Percentiles rank a stretch among this genome's conserved stretches.
These are phyloP conservation scores for Serpula lacrymans DNA, from an alignment of 768 basidiomycete species.

Conservation along the genomic window DNA sequence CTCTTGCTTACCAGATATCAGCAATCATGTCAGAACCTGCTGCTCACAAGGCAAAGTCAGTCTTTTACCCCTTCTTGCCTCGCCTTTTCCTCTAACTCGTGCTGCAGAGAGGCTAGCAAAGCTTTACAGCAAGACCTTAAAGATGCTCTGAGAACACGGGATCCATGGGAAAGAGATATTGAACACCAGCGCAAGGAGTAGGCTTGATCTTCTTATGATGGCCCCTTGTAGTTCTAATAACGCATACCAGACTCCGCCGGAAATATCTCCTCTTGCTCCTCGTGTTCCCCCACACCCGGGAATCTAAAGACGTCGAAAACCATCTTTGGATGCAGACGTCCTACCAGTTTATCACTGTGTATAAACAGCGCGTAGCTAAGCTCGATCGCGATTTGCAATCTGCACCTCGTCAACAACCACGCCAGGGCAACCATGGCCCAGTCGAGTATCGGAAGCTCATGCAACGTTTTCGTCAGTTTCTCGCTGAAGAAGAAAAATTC, in stretches of 20 bases:
- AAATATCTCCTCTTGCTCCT: constrained; percentile 69
- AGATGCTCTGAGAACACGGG: constrained; percentile 66
- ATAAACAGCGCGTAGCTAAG: constrained; percentile 69
- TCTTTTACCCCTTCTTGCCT: constrained; percentile 6
- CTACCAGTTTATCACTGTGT: constrained; percentile 77
- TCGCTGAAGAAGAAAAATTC: constrained; percentile 88
- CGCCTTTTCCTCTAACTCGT: not conserved
- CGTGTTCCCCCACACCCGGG: constrained; percentile 62
- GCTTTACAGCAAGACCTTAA: constrained; percentile 70
- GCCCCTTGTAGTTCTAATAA: constrained; percentile 7
- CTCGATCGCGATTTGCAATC: constrained; percentile 59
- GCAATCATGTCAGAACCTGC: constrained; percentile 39
- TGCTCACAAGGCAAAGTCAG: constrained; percentile 35
- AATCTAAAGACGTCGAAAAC: constrained; percentile 77
- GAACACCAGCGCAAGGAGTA: constrained; percentile 87
- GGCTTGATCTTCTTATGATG: constrained; percentile 29
- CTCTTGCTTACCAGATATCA: constrained; percentile 6
- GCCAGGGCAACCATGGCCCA: constrained; percentile 47
- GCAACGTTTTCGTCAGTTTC: constrained; percentile 86
- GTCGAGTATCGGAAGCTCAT: constrained; percentile 86
- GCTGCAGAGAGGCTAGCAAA: constrained; percentile 74
- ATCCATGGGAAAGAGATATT: constrained; percentile 82
- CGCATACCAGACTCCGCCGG: constrained; percentile 55
- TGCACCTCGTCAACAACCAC: constrained; percentile 32
- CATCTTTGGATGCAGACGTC: constrained; percentile 94